Evolutionary conservation across 768 basidiomycete species (phyloP), one percentile per base, ranked within the genome.

Genomic region (Trametes coccinea): DNA sequence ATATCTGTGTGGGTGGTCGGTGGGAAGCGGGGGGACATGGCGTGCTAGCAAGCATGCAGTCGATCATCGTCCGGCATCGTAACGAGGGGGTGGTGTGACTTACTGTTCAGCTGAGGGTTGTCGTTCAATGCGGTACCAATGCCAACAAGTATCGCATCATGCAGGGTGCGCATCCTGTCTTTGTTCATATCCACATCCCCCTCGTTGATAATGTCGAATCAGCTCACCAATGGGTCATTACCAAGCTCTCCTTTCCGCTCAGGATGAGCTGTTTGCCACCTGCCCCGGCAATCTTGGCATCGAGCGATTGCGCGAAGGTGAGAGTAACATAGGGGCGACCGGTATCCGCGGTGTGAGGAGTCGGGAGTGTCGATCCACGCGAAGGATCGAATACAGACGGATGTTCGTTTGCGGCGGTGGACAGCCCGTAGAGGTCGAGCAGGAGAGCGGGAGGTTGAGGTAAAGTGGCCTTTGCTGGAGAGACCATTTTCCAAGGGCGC

Each of bases 41-140:
- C 85, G 84, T 50, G 83, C 88, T 89, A 27, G 43, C 9, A 44
- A 22, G 44, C 22, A 22, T 22, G 31, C 59, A 30, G 29, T 14
- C 27, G 22, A 31, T 56, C 49, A 33, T 33, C 9, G 41, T 30
- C 39, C 8, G 14, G 47, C 63, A 43, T 51, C 46, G 48, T 41
- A 45, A 45, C 57, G 47, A 16, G 59, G 17, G 31, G 52, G 59
- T 14, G 16, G 56, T 43, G 58, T 16, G 27, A 45, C 85, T 66
- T 67, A 92, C 95, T 86, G 67, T 95, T 96, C n/a, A 99, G 79
- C 69, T 97, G 91, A 4, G 96, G 96, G 71, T 99, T 82, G 69
- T 99, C 96, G 62, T 93, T 92, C 47, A 93, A 75, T 22, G 92
- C 87, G 0, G 96, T 98, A 7, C 90, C 92, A 40, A 95, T 84